phyloP scores from a whole-genome alignment of 768 basidiomycete genomes.

The Suillus weaverae region DNA sequence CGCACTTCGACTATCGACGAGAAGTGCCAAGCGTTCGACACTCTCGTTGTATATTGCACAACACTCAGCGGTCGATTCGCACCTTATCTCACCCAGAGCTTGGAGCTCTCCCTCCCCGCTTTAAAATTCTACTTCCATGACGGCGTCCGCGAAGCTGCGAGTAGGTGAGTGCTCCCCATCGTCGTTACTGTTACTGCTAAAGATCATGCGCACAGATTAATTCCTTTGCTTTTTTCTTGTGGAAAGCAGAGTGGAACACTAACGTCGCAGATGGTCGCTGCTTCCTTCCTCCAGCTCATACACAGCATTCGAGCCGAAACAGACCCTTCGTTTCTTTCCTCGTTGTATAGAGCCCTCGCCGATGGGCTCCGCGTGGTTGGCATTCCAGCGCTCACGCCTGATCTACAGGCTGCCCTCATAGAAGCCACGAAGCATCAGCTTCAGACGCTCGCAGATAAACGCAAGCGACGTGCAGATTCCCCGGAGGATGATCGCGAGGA shows the following conservation, averaged over 20 bases:
- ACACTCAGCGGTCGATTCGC: conserved; percentile 66
- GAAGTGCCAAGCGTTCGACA: conserved; percentile 86
- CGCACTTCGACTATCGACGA: conserved; percentile 82
- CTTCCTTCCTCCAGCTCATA: conserved; percentile 66
- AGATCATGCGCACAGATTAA: conserved; percentile 44
- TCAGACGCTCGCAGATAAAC: conserved; percentile 63
- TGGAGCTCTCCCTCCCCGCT: conserved; percentile 72
- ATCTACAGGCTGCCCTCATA: conserved; percentile 54
- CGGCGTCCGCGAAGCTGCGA: conserved; percentile 74
- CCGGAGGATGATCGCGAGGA: conserved; percentile 65
- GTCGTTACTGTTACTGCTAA: neutral
- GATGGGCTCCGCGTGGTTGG: conserved; percentile 63
- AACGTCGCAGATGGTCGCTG: conserved; percentile 65
- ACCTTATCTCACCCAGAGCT: conserved; percentile 68
- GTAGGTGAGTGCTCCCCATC: conserved; percentile 52
- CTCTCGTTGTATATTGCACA: conserved; percentile 78
- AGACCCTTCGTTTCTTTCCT: conserved; percentile 76
- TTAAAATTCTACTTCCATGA: conserved; percentile 82
- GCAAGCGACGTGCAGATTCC: conserved; percentile 52
- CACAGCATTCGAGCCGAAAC: conserved; percentile 63
- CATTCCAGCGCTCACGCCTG: conserved; percentile 50
- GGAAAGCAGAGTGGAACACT: conserved; percentile 67
- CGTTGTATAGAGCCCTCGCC: conserved; percentile 69
- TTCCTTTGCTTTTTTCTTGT: conserved; percentile 68
- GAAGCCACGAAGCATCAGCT: conserved; percentile 75